These are phyloP conservation scores for Rhodotorula glutinis DNA, from an alignment of 1,284 basidiomycete genomes.

Conservation along the genomic window DNA sequence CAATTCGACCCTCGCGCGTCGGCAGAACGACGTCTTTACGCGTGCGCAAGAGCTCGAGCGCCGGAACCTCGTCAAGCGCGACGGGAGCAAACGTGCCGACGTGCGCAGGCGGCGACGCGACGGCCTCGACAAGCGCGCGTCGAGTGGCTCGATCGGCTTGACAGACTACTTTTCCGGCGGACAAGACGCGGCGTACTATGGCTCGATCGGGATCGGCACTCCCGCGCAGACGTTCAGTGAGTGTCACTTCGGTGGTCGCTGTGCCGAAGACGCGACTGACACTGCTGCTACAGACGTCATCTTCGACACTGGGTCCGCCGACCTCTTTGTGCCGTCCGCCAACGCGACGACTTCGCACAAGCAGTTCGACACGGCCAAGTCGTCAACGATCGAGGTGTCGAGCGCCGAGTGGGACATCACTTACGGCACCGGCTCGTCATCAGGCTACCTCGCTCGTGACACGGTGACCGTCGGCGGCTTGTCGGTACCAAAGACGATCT, in stretches of 20 bases:
- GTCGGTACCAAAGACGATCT: slow-evolving; percentile 29
- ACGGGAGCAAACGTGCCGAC: background rate
- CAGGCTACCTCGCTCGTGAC: slow-evolving; percentile 35
- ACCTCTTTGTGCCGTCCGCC: slow-evolving; percentile 31
- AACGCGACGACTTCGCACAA: slow-evolving; percentile 27
- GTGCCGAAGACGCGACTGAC: background rate
- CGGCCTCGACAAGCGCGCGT: slow-evolving; percentile 15
- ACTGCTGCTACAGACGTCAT: background rate
- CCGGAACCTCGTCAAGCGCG: background rate
- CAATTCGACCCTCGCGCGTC: slow-evolving; percentile 7
- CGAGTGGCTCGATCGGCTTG: slow-evolving; percentile 21
- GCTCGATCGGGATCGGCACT: slow-evolving; percentile 28
- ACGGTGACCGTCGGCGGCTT: slow-evolving; percentile 27
- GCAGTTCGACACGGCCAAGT: slow-evolving; percentile 17
- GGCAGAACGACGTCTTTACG: slow-evolving; percentile 21
- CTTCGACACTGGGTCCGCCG: slow-evolving; percentile 37
- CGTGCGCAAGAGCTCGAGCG: slow-evolving; percentile 25
- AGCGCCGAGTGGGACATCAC: slow-evolving; percentile 34
- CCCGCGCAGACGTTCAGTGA: slow-evolving; percentile 28
- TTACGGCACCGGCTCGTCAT: slow-evolving; percentile 28
- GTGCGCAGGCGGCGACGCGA: background rate
- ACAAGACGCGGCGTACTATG: slow-evolving; percentile 36
- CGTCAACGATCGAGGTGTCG: slow-evolving; percentile 26
- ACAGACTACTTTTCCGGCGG: slow-evolving; percentile 40
- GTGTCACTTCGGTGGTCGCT: background rate